Evolutionary conservation across 306 rosid species (phyloP).

Genomic region (Rosa multiflora): DNA sequence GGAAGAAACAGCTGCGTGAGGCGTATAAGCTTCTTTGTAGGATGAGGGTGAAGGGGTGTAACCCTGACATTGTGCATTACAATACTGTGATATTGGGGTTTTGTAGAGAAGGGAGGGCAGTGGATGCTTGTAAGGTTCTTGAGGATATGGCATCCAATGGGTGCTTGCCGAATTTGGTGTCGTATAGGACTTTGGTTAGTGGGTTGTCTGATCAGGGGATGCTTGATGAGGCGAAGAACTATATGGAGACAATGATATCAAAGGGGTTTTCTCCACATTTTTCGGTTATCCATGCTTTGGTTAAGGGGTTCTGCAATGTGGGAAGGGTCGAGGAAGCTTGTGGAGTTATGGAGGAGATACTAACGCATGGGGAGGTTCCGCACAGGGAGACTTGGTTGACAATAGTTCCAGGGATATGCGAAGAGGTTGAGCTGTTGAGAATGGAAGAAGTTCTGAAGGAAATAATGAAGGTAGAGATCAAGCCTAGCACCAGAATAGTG

Average conservation of each 20-base stretch:
- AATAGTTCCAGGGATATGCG: conserved; percentile 55
- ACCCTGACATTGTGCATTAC: conserved; percentile 81
- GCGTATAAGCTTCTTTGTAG: conserved; percentile 92
- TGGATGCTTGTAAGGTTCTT: conserved; percentile 75
- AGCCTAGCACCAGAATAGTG: conserved; percentile 50
- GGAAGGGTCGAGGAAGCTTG: conserved; percentile 77
- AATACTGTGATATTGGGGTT: conserved; percentile 74
- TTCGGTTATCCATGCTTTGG: conserved; percentile 54
- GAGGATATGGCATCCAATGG: conserved; percentile 69
- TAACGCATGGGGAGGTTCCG: conserved; percentile 66
- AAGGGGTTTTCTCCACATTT: conserved; percentile 76
- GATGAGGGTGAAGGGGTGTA: conserved; percentile 94
- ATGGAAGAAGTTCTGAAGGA: conserved; percentile 38
- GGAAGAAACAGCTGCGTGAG: conserved; percentile 84
- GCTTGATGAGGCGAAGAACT: conserved; percentile 62
- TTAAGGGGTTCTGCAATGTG: conserved; percentile 64
- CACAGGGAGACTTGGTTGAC: conserved; percentile 62
- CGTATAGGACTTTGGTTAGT: conserved; percentile 61
- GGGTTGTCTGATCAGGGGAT: conserved; percentile 69
- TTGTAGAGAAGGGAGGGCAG: conserved; percentile 72
- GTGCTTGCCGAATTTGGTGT: conserved; percentile 76
- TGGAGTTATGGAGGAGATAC: conserved; percentile 43
- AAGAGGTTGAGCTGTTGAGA: conserved; percentile 45
- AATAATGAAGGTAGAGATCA: conserved; percentile 52
- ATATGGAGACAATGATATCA: conserved; percentile 52